These are phyloP conservation scores for Stagonosporopsis chrysanthemi DNA, from an alignment of 2,329 filamentous ascomycete species.

Conservation along the genomic window DNA sequence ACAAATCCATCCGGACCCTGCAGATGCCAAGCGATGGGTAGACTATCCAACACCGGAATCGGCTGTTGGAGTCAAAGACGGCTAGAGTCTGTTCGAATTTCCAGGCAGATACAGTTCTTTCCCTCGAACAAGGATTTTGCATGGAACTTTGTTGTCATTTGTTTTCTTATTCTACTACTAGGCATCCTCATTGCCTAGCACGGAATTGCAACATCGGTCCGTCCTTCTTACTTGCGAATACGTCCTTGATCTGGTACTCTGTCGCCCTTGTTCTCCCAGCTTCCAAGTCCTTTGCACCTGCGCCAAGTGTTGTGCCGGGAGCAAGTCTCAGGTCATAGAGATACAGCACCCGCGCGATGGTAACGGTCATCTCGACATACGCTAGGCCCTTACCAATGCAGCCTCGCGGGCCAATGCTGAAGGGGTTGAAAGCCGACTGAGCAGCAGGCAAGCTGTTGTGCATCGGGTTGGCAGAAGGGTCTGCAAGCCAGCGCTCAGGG, in stretches of 20 bases:
- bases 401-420: slow-evolving; percentile 72
- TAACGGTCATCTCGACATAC: slow-evolving; percentile 71
- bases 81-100: not conserved
- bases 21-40: not conserved
- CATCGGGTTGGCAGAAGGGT: slow-evolving; percentile 40
- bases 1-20: not conserved
- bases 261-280: slow-evolving; percentile 40
- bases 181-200: slow-evolving; percentile 17
- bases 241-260: slow-evolving; percentile 76
- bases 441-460: slow-evolving; percentile 52
- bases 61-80: slow-evolving; percentile 1
- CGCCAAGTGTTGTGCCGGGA: slow-evolving; percentile 44
- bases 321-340: slow-evolving; percentile 63
- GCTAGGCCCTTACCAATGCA: slow-evolving; percentile 77
- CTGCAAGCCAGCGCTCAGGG: slow-evolving; percentile 50
- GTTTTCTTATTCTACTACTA: not conserved
- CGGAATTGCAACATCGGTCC: slow-evolving; percentile 70
- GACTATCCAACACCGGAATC: slow-evolving; percentile 3
- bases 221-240: slow-evolving; percentile 76
- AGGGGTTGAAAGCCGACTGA: slow-evolving; percentile 76
- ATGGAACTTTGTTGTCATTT: not conserved
- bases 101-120: not conserved
- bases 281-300: slow-evolving; percentile 42
- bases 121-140: too few species aligned
- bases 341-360: slow-evolving; percentile 67